These are phyloP conservation scores for Hymenoscyphus fructigenus DNA, from an alignment of 2,329 filamentous ascomycete genomes.

Conservation along the genomic window DNA sequence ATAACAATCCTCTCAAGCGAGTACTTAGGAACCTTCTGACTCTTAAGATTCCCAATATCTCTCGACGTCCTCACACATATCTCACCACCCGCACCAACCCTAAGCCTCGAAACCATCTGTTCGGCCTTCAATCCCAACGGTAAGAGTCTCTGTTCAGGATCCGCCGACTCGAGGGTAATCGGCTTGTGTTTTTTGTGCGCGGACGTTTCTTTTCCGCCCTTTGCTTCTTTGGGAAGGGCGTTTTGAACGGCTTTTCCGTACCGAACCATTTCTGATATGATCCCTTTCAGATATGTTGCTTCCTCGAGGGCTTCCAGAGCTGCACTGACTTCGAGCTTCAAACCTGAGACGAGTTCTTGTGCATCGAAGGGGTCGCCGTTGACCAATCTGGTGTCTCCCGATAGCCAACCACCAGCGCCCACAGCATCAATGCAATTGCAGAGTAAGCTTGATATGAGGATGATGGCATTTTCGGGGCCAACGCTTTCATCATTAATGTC, in stretches of 20 bases:
- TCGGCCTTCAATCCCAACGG: conserved; percentile 71
- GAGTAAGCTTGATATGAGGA: conserved; percentile 69
- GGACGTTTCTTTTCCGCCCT: background rate
- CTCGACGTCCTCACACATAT: conserved; percentile 65
- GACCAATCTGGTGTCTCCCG: conserved; percentile 55
- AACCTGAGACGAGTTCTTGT: conserved; percentile 62
- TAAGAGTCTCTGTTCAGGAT: conserved; percentile 50
- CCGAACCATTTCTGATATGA: conserved; percentile 65
- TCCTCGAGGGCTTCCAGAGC: conserved; percentile 73
- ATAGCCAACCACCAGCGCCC: conserved; percentile 71
- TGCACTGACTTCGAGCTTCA: conserved; percentile 68
- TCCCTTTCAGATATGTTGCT: conserved; percentile 60
- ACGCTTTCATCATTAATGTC: conserved; percentile 47
- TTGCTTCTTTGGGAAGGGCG: conserved; percentile 13
- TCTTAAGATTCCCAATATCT: conserved; percentile 75
- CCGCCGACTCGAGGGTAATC: conserved; percentile 46
- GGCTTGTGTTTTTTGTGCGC: conserved; percentile 40
- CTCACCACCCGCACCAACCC: conserved; percentile 69
- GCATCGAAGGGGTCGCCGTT: conserved; percentile 50
- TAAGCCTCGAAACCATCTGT: conserved; percentile 48
- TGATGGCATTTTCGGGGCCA: conserved; percentile 65
- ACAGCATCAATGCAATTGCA: conserved; percentile 74
- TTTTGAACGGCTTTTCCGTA: conserved; percentile 47
- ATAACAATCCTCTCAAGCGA: conserved; percentile 75
- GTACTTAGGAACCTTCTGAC: conserved; percentile 78